These are phyloP conservation scores for Keithomyces neogunnii DNA, from an alignment of 2,329 filamentous ascomycete genomes.

Conservation along the genomic window DNA sequence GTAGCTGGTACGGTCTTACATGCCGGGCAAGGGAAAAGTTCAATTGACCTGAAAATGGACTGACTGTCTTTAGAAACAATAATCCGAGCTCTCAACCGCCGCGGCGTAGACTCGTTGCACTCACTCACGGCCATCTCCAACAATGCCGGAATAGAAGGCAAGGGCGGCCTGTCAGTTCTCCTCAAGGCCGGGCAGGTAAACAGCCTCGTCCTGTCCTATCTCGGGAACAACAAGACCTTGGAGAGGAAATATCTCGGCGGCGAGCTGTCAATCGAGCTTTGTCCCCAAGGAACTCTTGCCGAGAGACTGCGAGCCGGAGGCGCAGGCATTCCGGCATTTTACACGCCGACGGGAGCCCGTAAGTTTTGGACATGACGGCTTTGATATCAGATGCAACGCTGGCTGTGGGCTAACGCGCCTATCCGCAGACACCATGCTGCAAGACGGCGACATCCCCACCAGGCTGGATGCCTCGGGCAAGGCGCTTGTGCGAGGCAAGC, in stretches of 20 bases:
- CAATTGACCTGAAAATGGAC: conserved; percentile 1
- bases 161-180: conserved; percentile 59
- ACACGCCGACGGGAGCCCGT: conserved; percentile 65
- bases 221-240: conserved; percentile 69
- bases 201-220: conserved; percentile 65
- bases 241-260: conserved; percentile 68
- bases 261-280: conserved; percentile 67
- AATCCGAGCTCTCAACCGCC: conserved; percentile 56
- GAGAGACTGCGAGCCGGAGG: conserved; percentile 66
- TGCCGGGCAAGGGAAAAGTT: not conserved
- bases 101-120: conserved; percentile 52
- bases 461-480: conserved; percentile 50
- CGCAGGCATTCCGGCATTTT: conserved; percentile 73
- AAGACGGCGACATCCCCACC: conserved; percentile 60
- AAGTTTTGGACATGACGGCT: conserved; percentile 19
- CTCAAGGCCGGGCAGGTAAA: conserved; percentile 61
- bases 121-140: conserved; percentile 71
- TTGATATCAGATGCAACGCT: conserved; percentile 4
- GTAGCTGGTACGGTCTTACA: conserved; percentile 48
- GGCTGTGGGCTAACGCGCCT: not conserved
- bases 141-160: conserved; percentile 65
- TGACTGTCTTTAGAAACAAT: conserved; percentile 48
- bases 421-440: conserved; percentile 50
- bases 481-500: conserved; percentile 54
- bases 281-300: conserved; percentile 66